These are phyloP conservation scores for Fusarium sp. DNA, from an alignment of 2,329 filamentous ascomycete species.

Conservation along the genomic window DNA sequence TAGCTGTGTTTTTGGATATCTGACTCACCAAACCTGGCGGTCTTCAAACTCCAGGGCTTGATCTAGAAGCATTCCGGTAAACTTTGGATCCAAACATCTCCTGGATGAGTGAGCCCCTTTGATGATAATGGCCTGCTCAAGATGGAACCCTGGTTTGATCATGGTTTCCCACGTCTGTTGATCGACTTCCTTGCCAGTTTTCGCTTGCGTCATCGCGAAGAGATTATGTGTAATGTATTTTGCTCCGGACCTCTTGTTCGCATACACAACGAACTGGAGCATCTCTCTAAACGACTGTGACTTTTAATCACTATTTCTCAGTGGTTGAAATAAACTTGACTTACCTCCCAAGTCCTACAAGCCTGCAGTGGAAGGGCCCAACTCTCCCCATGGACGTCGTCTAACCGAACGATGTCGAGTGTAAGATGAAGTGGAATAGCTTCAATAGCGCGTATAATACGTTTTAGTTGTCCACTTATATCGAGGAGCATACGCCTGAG, in stretches of 20 bases:
- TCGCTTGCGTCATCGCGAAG: background rate
- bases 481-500: background rate
- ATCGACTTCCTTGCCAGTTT: background rate
- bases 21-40: background rate
- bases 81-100: background rate
- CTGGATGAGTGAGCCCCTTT: background rate
- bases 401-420: background rate
- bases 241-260: background rate
- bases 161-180: fast-evolving
- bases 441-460: background rate
- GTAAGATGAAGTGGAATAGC: background rate
- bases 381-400: background rate
- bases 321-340: background rate
- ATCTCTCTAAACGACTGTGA: background rate
- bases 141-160: background rate
- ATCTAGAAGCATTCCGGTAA: background rate
- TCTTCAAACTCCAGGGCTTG: background rate
- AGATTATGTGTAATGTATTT: background rate
- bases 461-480: background rate
- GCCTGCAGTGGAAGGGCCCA: background rate
- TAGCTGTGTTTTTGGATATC: background rate
- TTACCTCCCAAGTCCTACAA: background rate
- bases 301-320: background rate
- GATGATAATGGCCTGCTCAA: background rate
- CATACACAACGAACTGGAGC: background rate